Base-by-base conservation (phyloP, 73 alveolate species). In the Symbiodinium natans region DNA sequence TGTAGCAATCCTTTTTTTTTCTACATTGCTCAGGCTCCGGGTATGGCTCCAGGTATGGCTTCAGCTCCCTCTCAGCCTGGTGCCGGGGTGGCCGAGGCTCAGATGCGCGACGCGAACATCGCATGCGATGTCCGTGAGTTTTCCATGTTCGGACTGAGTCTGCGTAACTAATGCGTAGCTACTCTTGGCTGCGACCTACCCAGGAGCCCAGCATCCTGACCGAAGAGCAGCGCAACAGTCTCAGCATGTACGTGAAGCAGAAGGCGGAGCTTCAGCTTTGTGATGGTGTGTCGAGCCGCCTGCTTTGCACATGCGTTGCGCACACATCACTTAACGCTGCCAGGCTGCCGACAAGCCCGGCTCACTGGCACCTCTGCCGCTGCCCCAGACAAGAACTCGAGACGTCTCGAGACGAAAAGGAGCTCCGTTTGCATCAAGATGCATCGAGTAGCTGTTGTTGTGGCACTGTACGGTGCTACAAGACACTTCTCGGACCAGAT, bases 221-320 rank as follows among this genome's bases (percentile, higher is more conserved):
- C 39, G 82, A 68, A 36, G 82, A 68, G 82, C 82, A 68, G 82
- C 82, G 82, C 11, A 68, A 68, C 13, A 68, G 27, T n/a, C 82
- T 68, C 82, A 68, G 82, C 82, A 31, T 29, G 82, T 68, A 68
- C 82, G 71, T 52, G 71, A 52, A 52, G 71, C 71, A 52, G 71
- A 52, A 52, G 71, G 71, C 71, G 71, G 71, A 4, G 71, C 23
- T 2, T 52, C n/a, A 52, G n/a, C 71, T 29, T 52, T 52, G 31
- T 8, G 29, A 8, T 8, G 15, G 25, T 52, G 1, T 4, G 71
- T 29, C 3, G 1, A n/a, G n/a, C n/a, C n/a, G n/a, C n/a, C n/a
- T n/a, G n/a, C n/a, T n/a, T n/a, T n/a, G n/a, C n/a, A n/a, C n/a
- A n/a, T n/a, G n/a, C n/a, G n/a, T n/a, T n/a, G n/a, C n/a, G n/a